Conservation (phyloP, 2,329 filamentous ascomycete genomes). For the Cladosporium oxysporum region DNA sequence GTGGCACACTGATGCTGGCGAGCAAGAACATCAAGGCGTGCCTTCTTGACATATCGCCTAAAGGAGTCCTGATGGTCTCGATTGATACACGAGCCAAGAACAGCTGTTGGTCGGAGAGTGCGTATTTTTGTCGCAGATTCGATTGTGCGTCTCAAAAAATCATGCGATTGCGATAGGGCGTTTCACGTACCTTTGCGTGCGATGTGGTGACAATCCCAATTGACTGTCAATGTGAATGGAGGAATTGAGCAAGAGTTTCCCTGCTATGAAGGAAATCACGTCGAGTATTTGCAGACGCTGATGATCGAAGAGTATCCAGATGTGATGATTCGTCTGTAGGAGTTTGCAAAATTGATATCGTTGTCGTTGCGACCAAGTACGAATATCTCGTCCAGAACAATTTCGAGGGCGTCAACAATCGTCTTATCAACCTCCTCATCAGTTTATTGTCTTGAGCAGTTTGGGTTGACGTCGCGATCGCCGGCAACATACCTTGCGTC, state of each 20-base stretch:
- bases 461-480: neutral
- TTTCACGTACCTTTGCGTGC: neutral
- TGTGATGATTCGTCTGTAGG: neutral
- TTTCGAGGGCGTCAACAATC: neutral
- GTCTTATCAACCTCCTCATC: neutral
- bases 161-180: neutral
- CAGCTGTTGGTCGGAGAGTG: neutral
- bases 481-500: conserved; percentile 16
- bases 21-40: neutral
- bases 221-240: neutral
- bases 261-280: neutral
- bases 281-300: neutral
- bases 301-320: neutral
- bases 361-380: neutral
- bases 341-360: neutral
- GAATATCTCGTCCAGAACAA: neutral
- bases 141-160: neutral
- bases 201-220: neutral
- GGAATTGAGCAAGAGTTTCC: neutral
- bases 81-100: neutral
- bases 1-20: neutral
- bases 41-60: neutral
- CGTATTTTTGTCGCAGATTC: neutral
- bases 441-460: neutral
- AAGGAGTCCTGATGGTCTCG: neutral